Evolutionary conservation across 2,329 filamentous ascomycete species (phyloP), one percentile per base, ranked within the genome.

Genomic region (Venturia aucupariae): DNA sequence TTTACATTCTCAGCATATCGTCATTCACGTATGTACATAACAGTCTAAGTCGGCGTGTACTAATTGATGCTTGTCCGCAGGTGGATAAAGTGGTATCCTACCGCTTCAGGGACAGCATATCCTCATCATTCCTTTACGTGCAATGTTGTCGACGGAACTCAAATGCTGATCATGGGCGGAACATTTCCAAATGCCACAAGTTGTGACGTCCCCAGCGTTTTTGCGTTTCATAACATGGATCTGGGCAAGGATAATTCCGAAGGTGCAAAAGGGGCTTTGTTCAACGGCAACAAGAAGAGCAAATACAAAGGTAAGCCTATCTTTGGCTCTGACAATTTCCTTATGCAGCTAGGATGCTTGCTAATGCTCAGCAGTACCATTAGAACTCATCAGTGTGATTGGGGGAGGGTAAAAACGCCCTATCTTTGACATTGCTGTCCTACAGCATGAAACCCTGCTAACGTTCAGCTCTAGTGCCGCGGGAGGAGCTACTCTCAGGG

Each of bases 151-250:
- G 78, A 80, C 63, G 22, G 76, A 57, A 77, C 80, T 4, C 85
- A 88, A 71, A 87, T 88, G 81, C 73, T 88, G 30, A 77, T 88
- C 59, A 81, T 87, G 42, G 85, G 86, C 24, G 86, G 86, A 24
- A 80, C 78, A 59, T 85, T 86, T 66, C 80, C 84, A 0, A 69
- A 76, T 10, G 73, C 71, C 15, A 72, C 78, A 39, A 68, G 74
- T 6, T 87, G 84, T 68, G 84, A 87, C 69, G 75, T 75, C n/a
- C 76, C 78, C 1, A 73, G 74, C 15, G 76, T 80, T 30, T 84
- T 80, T 77, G 84, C 81, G 4, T 80, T 80, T 11, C 84, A 86
- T 71, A 82, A 83, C 66, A 73, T 83, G 65, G 80, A 85, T 68
- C 72, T 85, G 30, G 81, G 83, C 8, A 61, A 61, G 19, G 17